Base-by-base conservation (phyloP, 257 asterid genomes). In the Plantago major region DNA sequence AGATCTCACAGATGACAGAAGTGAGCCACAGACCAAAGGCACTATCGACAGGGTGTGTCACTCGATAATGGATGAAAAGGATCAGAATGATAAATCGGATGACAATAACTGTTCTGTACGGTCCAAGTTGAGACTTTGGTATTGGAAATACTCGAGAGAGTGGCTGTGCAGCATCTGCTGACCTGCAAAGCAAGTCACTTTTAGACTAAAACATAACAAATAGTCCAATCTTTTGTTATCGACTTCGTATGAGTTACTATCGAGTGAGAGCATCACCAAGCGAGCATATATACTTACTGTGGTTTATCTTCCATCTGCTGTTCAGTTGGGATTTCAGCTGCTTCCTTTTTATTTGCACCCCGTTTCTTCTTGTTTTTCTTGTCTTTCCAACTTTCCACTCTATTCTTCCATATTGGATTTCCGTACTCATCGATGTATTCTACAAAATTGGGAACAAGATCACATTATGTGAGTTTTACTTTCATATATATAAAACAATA, bases 371-470 rank as follows among this genome's bases (percentile, higher is more conserved):
- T 89, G 67, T 60, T 84, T 72, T 89, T 92, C 91, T 81, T 93
- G 13, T 93, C 96, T 74, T 89, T 93, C 99, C 99, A 93, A 71
- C 97, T 93, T 28, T 93, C 92, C 59, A 93, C 99, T 58, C 99
- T 70, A 65, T 87, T 87, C 89, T 89, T 93, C 99, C 99, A 93
- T 79, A 93, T 89, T 7, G 99, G 95, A 73, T 93, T 93, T 53
- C 97, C 95, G 15, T 94, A 72, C 5, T 83, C 99, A 66, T 85
- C 85, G 42, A 76, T 76, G 33, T 82, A 83, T 58, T 89, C 97
- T 89, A 70, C 61, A 63, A 58, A 19, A 66, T 22, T 49, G 69
- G 48, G 65, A 46, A 67, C 73, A 63, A 75, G 16, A 66, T 18
- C 10, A 65, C 52, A 45, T 44, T 64, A 60, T 55, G 16, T 58